Conservation (phyloP, 2,329 filamentous ascomycete genomes). For the Paraphaeosphaeria sporulosa region DNA sequence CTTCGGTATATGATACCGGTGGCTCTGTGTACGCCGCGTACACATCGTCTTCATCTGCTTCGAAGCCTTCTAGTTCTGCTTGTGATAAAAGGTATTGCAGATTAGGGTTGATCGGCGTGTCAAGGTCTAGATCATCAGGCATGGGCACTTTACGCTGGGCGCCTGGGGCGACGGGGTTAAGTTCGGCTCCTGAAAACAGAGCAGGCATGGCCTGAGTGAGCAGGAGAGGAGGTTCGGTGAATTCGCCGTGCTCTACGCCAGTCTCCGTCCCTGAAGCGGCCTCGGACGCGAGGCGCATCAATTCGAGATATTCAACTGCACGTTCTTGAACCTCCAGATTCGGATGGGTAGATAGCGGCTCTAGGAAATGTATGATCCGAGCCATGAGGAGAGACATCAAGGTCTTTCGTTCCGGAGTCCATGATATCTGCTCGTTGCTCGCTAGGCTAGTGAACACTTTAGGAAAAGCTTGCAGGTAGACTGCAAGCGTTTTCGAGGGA, state of each 20-base stretch:
- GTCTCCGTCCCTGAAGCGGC: constrained; percentile 73
- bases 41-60: constrained; percentile 54
- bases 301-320: constrained; percentile 88
- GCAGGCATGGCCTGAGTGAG: constrained; percentile 90
- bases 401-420: constrained; percentile 77
- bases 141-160: constrained; percentile 88
- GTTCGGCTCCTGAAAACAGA: constrained; percentile 83
- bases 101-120: constrained; percentile 81
- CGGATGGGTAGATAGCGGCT: constrained; percentile 80
- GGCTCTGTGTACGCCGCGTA: constrained; percentile 57
- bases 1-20: constrained; percentile 33
- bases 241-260: constrained; percentile 66
- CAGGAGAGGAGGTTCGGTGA: constrained; percentile 79
- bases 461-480: constrained; percentile 82
- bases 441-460: constrained; percentile 83
- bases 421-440: constrained; percentile 68
- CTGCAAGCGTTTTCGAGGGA: constrained; percentile 73
- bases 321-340: constrained; percentile 94
- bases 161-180: constrained; percentile 86
- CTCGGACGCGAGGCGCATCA: constrained; percentile 86
- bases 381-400: constrained; percentile 80
- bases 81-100: constrained; percentile 70
- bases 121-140: constrained; percentile 77
- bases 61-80: constrained; percentile 55
- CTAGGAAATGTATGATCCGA: constrained; percentile 81